A percentile compares a stretch with the other conserved stretches of the same genome.
Conservation (phyloP, 495 filamentous ascomycete genomes). For the Penicillium parvum region DNA sequence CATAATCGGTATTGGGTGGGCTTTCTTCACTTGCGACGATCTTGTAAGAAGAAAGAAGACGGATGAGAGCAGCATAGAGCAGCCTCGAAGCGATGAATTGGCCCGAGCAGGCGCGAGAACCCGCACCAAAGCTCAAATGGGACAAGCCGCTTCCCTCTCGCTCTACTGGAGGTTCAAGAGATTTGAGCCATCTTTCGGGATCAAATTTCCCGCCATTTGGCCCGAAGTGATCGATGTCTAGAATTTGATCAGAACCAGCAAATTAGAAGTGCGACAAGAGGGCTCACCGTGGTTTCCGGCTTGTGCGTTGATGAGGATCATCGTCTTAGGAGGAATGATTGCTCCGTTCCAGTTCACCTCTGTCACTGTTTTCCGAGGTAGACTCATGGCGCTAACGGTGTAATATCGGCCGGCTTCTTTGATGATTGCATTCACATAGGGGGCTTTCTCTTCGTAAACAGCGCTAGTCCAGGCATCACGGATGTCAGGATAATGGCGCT, state of each 20-base stretch:
- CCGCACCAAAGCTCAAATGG: conserved; percentile 52
- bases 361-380: conserved; percentile 47
- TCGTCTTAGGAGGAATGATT: conserved; percentile 50
- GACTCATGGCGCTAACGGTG: conserved; percentile 50
- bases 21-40: conserved; percentile 45
- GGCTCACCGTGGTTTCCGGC: conserved; percentile 53
- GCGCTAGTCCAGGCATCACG: conserved; percentile 46
- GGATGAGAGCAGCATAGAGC: conserved; percentile 46
- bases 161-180: conserved; percentile 33
- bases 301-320: conserved; percentile 55
- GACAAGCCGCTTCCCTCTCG: conserved; percentile 29
- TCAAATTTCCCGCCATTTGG: conserved; percentile 46
- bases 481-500: conserved; percentile 41
- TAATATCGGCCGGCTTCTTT: conserved; percentile 55
- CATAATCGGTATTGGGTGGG: conserved; percentile 54
- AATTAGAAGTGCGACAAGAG: not conserved
- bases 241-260: not conserved
- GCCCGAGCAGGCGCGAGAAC: conserved; percentile 50
- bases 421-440: conserved; percentile 46
- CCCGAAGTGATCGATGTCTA: conserved; percentile 51
- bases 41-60: conserved; percentile 45
- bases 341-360: conserved; percentile 53
- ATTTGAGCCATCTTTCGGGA: conserved; percentile 49
- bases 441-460: conserved; percentile 44
- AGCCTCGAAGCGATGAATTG: conserved; percentile 48